phyloP scores from a whole-genome alignment of 2,329 filamentous ascomycete genomes.

The Xylaria sp. region DNA sequence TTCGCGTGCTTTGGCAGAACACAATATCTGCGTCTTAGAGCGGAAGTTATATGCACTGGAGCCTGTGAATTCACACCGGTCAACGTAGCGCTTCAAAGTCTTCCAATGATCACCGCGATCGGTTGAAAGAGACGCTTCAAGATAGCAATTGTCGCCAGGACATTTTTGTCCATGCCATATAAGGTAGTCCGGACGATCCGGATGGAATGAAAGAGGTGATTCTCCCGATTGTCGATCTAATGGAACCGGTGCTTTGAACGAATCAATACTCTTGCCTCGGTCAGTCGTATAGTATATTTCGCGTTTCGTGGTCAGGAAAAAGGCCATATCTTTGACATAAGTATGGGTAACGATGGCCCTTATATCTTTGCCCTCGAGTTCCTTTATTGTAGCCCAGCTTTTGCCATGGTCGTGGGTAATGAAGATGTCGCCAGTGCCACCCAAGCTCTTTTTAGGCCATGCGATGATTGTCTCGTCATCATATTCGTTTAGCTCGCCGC shows the following conservation, averaged over 20 bases:
- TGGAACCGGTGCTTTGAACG: constrained; percentile 76
- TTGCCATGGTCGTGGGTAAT: constrained; percentile 90
- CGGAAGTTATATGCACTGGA: constrained; percentile 67
- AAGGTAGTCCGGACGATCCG: constrained; percentile 86
- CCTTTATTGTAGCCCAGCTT: constrained; percentile 73
- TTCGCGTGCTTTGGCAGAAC: constrained; percentile 71
- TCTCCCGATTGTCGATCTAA: constrained; percentile 51
- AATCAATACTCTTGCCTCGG: constrained; percentile 77
- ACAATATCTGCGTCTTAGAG: constrained; percentile 67
- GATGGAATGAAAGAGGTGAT: constrained; percentile 79
- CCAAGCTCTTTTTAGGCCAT: constrained; percentile 62
- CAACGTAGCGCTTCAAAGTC: constrained; percentile 76
- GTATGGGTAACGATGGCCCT: constrained; percentile 78
- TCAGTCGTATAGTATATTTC: constrained; percentile 85
- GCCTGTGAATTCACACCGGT: constrained; percentile 88
- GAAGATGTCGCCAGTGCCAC: constrained; percentile 67
- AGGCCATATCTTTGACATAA: constrained; percentile 86
- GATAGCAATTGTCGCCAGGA: constrained; percentile 70
- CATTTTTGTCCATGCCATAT: constrained; percentile 88
- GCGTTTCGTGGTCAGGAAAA: constrained; percentile 76
- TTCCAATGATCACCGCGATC: constrained; percentile 87
- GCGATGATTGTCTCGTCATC: constrained; percentile 78
- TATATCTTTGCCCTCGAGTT: constrained; percentile 76
- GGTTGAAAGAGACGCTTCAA: constrained; percentile 78
- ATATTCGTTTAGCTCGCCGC: constrained; percentile 70